phyloP scores from a whole-genome alignment of 1,284 basidiomycete species.

The Fomitopsis schrenkii region DNA sequence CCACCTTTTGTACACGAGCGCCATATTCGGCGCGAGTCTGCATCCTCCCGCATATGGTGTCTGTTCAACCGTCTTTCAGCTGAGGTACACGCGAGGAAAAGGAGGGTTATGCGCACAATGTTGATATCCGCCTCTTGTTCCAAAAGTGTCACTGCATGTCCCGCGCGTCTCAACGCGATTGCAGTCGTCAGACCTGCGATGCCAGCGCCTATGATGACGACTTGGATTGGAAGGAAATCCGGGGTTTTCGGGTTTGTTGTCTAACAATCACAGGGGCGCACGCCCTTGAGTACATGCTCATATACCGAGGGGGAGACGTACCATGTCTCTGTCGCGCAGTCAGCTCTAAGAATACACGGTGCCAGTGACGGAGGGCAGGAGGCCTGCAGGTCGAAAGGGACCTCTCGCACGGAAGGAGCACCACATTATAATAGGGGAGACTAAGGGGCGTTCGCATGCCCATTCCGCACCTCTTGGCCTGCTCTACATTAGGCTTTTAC shows the following conservation, averaged over 20 bases:
- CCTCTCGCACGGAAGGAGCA: not conserved
- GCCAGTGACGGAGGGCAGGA: not conserved
- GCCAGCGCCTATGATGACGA: conserved; percentile 29
- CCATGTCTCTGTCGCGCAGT: not conserved
- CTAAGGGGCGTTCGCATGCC: too few species aligned
- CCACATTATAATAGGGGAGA: not conserved
- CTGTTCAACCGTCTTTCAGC: conserved; percentile 5
- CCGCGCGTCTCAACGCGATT: conserved; percentile 23
- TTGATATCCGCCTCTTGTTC: conserved; percentile 14
- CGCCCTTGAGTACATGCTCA: not conserved
- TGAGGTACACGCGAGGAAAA: not conserved
- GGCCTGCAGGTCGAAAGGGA: not conserved
- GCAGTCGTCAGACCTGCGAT: conserved; percentile 26
- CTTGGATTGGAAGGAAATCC: conserved; percentile 20
- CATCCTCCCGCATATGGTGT: conserved; percentile 17
- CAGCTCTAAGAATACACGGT: not conserved
- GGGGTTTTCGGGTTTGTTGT: not conserved
- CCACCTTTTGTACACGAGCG: conserved; percentile 26
- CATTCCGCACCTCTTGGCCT: not conserved
- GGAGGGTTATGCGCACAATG: conserved; percentile 9
- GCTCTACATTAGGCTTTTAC: not conserved
- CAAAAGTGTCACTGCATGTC: conserved; percentile 28
- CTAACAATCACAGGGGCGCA: too few species aligned
- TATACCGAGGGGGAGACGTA: not conserved
- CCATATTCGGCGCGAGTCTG: conserved; percentile 24